These are phyloP conservation scores for Kondoa subrosea DNA, from an alignment of 768 basidiomycete genomes.

Conservation along the genomic window DNA sequence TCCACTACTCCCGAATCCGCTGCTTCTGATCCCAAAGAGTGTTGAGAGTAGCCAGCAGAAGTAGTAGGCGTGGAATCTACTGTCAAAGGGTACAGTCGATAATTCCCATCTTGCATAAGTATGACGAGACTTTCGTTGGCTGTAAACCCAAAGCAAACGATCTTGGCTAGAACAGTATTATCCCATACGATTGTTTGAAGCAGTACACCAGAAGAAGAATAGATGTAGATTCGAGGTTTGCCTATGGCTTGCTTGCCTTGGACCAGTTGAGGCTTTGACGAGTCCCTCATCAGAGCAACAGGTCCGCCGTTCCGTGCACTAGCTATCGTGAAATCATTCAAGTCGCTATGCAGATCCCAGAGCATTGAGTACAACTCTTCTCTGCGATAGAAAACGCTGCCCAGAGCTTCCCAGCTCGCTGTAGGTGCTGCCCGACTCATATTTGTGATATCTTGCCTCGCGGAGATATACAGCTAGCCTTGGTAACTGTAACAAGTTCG, in stretches of 20 bases:
- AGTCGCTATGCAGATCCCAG: conserved; percentile 50
- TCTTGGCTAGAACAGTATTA: conserved; percentile 47
- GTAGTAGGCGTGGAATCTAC: conserved; percentile 33
- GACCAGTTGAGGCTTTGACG: conserved; percentile 43
- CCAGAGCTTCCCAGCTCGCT: conserved; percentile 26
- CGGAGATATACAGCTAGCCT: too few species aligned
- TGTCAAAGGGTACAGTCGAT: conserved; percentile 49
- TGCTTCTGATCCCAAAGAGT: conserved; percentile 62
- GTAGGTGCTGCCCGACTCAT: neutral
- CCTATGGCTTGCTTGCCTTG: conserved; percentile 40
- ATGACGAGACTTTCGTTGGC: conserved; percentile 63
- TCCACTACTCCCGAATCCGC: conserved; percentile 63
- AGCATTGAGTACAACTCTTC: conserved; percentile 68
- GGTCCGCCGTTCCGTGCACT: conserved; percentile 78
- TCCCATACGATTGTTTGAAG: conserved; percentile 50
- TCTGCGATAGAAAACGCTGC: conserved; percentile 62
- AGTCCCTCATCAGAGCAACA: conserved; percentile 74
- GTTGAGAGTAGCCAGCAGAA: conserved; percentile 65
- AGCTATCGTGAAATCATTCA: conserved; percentile 61
- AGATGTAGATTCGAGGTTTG: conserved; percentile 71
- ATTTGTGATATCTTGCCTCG: too few species aligned
- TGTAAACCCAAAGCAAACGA: conserved; percentile 42
- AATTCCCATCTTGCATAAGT: conserved; percentile 79
- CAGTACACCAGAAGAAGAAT: conserved; percentile 63
- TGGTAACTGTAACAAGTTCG: too few species aligned